Conservation (phyloP, 805 yeast species). For the Starmera pachycereana region DNA sequence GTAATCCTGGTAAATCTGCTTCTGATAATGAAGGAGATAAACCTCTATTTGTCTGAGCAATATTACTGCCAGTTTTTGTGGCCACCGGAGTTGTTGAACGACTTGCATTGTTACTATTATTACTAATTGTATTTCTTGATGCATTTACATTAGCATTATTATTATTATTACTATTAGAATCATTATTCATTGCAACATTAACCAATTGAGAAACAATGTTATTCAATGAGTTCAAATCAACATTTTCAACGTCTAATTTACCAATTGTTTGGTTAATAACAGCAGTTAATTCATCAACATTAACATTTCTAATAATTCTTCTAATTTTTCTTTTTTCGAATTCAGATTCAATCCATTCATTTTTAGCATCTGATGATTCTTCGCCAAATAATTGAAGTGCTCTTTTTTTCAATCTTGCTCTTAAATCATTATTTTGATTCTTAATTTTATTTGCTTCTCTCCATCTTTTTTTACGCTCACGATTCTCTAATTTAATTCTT, state of each 20-base stretch:
- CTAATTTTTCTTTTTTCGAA: slow-evolving; percentile 55
- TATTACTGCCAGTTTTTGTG: too few species aligned
- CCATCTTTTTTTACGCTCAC: slow-evolving; percentile 78
- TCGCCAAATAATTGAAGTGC: slow-evolving; percentile 62
- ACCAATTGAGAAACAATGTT: slow-evolving; percentile 17
- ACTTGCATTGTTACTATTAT: too few species aligned
- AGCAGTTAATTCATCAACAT: slow-evolving; percentile 18
- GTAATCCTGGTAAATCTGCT: slow-evolving; percentile 14
- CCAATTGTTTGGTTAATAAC: slow-evolving; percentile 18
- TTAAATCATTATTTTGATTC: slow-evolving; percentile 80
- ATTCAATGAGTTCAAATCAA: slow-evolving; percentile 25
- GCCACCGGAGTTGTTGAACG: too few species aligned
- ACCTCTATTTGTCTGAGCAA: not conserved
- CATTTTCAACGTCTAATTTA: slow-evolving; percentile 37
- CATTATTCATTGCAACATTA: slow-evolving; percentile 7
- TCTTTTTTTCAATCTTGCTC: slow-evolving; percentile 65
- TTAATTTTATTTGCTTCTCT: slow-evolving; percentile 69
- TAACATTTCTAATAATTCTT: slow-evolving; percentile 36
- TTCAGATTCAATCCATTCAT: slow-evolving; percentile 67
- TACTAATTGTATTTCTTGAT: too few species aligned
- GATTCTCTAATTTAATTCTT: slow-evolving; percentile 52
- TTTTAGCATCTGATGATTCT: slow-evolving; percentile 40
- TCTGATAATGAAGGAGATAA: slow-evolving; percentile 2
- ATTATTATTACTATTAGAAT: not conserved
- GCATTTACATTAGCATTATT: not conserved